phyloP scores from a whole-genome alignment of 2,329 filamentous ascomycete genomes.

The Ophiostoma piceae region DNA sequence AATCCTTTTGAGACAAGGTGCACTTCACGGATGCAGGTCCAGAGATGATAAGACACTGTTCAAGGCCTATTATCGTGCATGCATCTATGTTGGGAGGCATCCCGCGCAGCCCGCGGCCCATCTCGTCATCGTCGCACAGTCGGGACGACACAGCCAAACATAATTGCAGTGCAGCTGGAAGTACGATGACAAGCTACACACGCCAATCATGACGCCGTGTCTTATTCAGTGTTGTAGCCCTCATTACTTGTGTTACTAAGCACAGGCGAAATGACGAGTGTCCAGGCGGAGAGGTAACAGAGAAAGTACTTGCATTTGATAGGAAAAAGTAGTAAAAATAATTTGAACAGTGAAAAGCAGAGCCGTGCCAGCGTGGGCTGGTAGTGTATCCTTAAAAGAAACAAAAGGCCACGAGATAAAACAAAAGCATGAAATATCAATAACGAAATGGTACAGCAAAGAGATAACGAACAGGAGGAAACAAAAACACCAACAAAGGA shows the following conservation, averaged over 20 bases:
- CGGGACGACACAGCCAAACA: neutral
- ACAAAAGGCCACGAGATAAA: neutral
- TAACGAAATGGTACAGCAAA: neutral
- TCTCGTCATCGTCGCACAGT: neutral
- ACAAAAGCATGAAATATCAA: neutral
- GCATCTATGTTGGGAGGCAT: neutral
- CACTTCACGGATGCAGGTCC: no score
- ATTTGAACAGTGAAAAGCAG: neutral
- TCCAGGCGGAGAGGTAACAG: neutral
- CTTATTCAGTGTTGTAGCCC: neutral
- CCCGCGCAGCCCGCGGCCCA: neutral
- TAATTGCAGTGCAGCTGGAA: neutral
- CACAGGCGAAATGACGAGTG: neutral
- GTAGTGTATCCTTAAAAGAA: neutral
- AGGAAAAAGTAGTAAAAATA: neutral
- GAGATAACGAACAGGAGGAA: neutral
- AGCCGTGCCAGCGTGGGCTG: neutral
- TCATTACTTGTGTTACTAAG: neutral
- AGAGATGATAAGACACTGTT: neutral
- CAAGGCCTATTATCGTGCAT: neutral
- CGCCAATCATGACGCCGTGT: neutral
- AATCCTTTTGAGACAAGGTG: neutral
- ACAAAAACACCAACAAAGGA: neutral
- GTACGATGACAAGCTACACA: neutral
- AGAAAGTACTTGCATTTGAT: neutral